A percentile compares a stretch with the other conserved stretches of the same genome.
Evolutionary conservation across 139 green algal species (phyloP).

Genomic region (Astrephomene gubernaculifera): DNA sequence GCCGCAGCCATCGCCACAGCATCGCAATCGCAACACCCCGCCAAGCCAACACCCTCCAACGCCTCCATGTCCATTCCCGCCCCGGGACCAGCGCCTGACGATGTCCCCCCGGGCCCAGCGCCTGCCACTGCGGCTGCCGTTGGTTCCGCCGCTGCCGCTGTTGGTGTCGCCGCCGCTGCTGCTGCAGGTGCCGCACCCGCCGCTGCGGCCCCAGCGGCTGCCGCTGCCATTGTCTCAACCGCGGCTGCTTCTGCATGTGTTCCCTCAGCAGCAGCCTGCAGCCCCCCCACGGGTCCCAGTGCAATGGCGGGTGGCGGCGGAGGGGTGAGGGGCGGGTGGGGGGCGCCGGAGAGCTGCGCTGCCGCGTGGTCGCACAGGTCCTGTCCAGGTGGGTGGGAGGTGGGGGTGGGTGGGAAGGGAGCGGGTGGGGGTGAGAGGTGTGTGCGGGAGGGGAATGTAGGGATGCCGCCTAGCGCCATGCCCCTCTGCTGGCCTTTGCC

Average conservation of each 20-base stretch:
- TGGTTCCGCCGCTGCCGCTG: no score
- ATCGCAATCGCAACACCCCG: slow-evolving; percentile 38
- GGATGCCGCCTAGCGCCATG: no score
- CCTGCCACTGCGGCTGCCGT: no score
- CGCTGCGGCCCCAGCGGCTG: not conserved
- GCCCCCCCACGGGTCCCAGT: slow-evolving; percentile 1
- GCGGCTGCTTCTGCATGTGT: no score
- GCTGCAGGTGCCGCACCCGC: not conserved
- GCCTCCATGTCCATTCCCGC: no score
- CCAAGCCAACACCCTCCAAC: not conserved
- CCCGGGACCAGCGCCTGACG: no score
- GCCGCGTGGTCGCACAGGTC: slow-evolving; percentile 59
- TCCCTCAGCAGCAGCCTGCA: not conserved
- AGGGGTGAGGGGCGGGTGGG: not conserved
- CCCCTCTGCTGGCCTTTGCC: no score
- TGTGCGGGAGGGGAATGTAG: no score
- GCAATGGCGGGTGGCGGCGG: slow-evolving; percentile 49
- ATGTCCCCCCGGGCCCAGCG: no score
- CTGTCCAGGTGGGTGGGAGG: not conserved
- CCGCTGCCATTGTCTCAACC: not conserved
- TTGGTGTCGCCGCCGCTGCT: no score
- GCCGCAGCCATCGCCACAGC: not conserved
- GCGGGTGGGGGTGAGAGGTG: not conserved
- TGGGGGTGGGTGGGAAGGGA: not conserved
- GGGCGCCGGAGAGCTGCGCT: slow-evolving; percentile 16